Base-by-base conservation (phyloP, 495 filamentous ascomycete species). In the Penicillium maclennaniae region DNA sequence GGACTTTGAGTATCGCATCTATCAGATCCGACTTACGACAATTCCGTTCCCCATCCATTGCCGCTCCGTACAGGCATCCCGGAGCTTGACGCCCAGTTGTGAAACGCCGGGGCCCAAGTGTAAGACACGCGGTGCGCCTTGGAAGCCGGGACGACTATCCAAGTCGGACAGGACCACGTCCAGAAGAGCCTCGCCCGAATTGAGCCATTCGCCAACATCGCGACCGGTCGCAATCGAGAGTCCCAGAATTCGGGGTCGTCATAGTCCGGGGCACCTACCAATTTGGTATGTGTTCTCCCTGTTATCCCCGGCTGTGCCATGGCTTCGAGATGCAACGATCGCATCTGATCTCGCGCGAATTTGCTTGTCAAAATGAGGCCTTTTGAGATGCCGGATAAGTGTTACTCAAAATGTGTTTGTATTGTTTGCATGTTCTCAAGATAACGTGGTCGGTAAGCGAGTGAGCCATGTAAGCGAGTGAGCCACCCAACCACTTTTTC, bases 121-220 rank as follows among this genome's bases (percentile, higher is more conserved):
- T 19, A 76, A 55, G 21, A 68, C 67, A 21, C 60, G 66, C 14
- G 70, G 70, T 2, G 7, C 27, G 7, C 20, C 28, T 12, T 50
- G 6, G n/a, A 47, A 28, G 15, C n/a, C 34, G 9, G 43, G 17
- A 10, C 53, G 60, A 7, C 36, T 28, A 5, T 73, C 65, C 26
- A 74, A 43, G 37, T 65, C 53, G 6, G 63, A 51, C 49, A 74
- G 20, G 6, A 65, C 65, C 1, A 58, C 55, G 6, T 69, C 68
- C 10, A 76, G 48, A 12, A 76, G 53, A 10, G 51, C 49, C 27
- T 74, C 65, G 38, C 73, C 73, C 6, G 70, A 42, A 38, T 76
- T 76, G 44, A 76, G 48, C 73, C 73, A 76, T 59, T 76, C 73
- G 16, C 73, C 71, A 8, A 72, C 66, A 65, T 76, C 73, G 15